Conservation (phyloP, 495 filamentous ascomycete genomes). For the Aspergillus hancockii region DNA sequence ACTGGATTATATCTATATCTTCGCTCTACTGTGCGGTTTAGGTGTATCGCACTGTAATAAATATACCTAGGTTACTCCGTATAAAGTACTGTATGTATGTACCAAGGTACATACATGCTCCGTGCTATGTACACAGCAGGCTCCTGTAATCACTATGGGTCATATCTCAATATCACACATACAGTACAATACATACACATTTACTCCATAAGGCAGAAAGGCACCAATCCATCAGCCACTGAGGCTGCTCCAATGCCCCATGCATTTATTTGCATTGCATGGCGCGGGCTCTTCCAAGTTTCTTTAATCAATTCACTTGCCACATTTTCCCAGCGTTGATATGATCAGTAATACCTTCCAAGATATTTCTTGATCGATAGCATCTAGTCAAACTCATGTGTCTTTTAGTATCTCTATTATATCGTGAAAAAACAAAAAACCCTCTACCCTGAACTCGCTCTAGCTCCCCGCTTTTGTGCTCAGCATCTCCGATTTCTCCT, state of each 20-base stretch:
- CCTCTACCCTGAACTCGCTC: background rate
- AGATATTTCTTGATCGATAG: background rate
- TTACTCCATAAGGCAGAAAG: slow-evolving; percentile 29
- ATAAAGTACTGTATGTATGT: too few relatives aligned
- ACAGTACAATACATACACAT: too few relatives aligned
- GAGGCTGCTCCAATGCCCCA: slow-evolving; percentile 22
- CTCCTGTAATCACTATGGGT: too few relatives aligned
- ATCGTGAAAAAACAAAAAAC: too few relatives aligned
- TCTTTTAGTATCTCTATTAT: background rate
- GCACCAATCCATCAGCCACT: slow-evolving; percentile 23
- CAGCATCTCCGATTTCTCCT: background rate
- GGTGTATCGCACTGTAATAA: too few relatives aligned
- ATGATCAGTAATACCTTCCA: background rate
- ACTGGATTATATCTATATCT: background rate
- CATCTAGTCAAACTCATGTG: background rate
- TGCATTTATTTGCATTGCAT: slow-evolving; percentile 31
- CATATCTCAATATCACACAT: too few relatives aligned
- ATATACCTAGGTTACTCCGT: too few relatives aligned
- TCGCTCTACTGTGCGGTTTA: too few relatives aligned
- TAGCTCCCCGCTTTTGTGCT: background rate
- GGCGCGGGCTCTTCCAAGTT: slow-evolving; percentile 29
- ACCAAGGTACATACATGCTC: too few relatives aligned
- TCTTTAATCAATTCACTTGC: slow-evolving; percentile 4
- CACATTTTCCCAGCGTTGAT: background rate
- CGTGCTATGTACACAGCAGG: too few relatives aligned